Percentiles rank a stretch among this genome's conserved stretches.
These are phyloP conservation scores for Tephrocybe sp. DNA, from an alignment of 768 basidiomycete species.

Conservation along the genomic window DNA sequence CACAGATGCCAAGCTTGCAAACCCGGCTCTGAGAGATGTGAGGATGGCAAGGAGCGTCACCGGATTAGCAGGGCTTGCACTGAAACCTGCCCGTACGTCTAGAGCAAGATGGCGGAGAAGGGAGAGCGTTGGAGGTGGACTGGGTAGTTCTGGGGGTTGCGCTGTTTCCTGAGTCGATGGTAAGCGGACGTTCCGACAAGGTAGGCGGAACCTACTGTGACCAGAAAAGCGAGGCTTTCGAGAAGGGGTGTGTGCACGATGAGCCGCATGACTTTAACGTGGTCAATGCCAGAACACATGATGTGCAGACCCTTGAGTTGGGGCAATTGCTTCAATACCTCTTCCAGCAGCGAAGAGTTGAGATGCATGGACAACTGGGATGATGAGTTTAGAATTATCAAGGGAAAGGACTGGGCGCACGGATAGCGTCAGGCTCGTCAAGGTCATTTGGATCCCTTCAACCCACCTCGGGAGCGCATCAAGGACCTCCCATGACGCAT, in stretches of 20 bases:
- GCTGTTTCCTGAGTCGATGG: constrained; percentile 24
- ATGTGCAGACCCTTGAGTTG: constrained; percentile 58
- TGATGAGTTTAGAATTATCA: not conserved
- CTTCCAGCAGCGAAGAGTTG: constrained; percentile 48
- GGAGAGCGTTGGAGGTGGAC: constrained; percentile 10
- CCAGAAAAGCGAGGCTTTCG: constrained; percentile 59
- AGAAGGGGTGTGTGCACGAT: constrained; percentile 50
- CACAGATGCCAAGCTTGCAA: constrained; percentile 34
- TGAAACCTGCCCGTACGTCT: constrained; percentile 13
- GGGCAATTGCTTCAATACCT: constrained; percentile 48
- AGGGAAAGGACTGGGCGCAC: constrained; percentile 36
- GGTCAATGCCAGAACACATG: constrained; percentile 58
- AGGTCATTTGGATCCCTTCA: constrained; percentile 34
- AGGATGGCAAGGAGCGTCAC: constrained; percentile 29
- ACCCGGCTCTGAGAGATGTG: constrained; percentile 28
- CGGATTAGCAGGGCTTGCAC: constrained; percentile 26
- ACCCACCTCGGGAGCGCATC: constrained; percentile 61
- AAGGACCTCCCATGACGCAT: constrained; percentile 60
- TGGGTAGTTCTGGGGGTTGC: constrained; percentile 26
- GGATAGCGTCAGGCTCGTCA: constrained; percentile 55
- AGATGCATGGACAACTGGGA: constrained; percentile 54
- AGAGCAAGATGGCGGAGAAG: constrained; percentile 31
- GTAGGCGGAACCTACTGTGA: constrained; percentile 42
- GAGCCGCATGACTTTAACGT: constrained; percentile 44
- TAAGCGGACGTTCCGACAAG: too few relatives aligned